Evolutionary conservation across 225 moss, liverwort and hornwort genomes (phyloP).

Genomic region (Physcomitrium patens): DNA sequence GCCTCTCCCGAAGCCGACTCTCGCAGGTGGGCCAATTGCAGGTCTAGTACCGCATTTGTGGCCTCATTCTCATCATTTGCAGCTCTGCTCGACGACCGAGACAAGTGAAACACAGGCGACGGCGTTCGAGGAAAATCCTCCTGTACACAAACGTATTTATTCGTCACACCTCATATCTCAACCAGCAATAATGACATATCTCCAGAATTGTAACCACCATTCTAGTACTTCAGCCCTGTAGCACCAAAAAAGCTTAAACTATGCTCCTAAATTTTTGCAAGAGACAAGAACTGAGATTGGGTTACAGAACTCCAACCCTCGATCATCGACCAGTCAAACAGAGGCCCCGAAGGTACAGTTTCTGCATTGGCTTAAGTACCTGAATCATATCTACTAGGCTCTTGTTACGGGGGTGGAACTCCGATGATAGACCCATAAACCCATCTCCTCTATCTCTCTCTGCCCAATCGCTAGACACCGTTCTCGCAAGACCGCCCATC

Average conservation of each 20-base stretch:
- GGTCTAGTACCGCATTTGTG: constrained; percentile 55
- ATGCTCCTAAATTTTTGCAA: no score
- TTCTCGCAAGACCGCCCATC: constrained; percentile 62
- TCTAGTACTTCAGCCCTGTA: background rate
- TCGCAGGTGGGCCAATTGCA: constrained; percentile 84
- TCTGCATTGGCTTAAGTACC: constrained; percentile 35
- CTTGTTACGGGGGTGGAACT: constrained; percentile 85
- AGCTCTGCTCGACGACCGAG: constrained; percentile 52
- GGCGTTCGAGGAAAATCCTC: constrained; percentile 91
- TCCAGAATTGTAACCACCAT: no score
- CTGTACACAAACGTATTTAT: constrained; percentile 40
- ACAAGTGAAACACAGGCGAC: constrained; percentile 77
- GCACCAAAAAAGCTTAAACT: no score
- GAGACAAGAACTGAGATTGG: no score
- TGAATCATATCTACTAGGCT: constrained; percentile 97
- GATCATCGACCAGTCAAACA: no score
- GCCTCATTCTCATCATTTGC: constrained; percentile 83
- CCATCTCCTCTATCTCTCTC: constrained; percentile 58
- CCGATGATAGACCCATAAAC: constrained; percentile 54
- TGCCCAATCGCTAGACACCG: constrained; percentile 76
- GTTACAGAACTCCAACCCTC: no score
- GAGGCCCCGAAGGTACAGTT: background rate
- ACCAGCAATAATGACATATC: no score
- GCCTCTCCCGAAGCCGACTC: constrained; percentile 66
- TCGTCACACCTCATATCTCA: background rate